Evolutionary conservation across 2,329 filamentous ascomycete species (phyloP), one percentile per base, ranked within the genome.

Genomic region (Coniochaeta ligniaria): DNA sequence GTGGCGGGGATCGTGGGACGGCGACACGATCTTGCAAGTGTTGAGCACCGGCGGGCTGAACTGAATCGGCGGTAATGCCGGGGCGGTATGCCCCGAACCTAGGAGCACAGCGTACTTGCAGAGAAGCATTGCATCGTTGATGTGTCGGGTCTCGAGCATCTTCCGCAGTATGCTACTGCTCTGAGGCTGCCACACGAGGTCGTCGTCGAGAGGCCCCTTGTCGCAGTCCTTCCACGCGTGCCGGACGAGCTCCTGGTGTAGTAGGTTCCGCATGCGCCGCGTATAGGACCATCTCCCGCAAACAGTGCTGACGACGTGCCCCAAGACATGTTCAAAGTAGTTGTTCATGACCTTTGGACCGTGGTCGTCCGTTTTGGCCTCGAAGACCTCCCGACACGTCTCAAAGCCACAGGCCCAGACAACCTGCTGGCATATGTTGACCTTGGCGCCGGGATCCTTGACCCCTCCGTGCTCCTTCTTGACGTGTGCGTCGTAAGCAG

Each of bases 401-500:
- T 75, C 73, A 60, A 80, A 80, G 12, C 78, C 78, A 63, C 78
- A 81, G 20, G 77, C 78, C 62, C 80, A 81, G 24, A 80, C 74
- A 3, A 77, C 75, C 63, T 80, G 78, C 1, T 75, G 75, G 61
- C 78, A 80, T 6, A 80, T 67, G 28, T 72, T 73, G 43, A 78
- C 72, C 65, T 74, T 77, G 64, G 74, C 75, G 38, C 78, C 74
- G 60, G 76, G 74, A 24, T 77, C 69, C 16, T 71, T 70, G 2
- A 74, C 74, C 26, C 76, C 76, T 54, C 75, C 73, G 59, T 80
- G 78, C 6, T 69, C 73, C 28, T 73, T 72, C 64, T 79, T 80
- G 52, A 80, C 68, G 63, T 80, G 78, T 5, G 73, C 74, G 64
- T 78, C 77, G 69, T 80, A 80, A 17, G 76, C 78, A 22, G 73